These are phyloP conservation scores for Zasmidium citrigriseum DNA, from an alignment of 2,329 filamentous ascomycete species.

Conservation along the genomic window DNA sequence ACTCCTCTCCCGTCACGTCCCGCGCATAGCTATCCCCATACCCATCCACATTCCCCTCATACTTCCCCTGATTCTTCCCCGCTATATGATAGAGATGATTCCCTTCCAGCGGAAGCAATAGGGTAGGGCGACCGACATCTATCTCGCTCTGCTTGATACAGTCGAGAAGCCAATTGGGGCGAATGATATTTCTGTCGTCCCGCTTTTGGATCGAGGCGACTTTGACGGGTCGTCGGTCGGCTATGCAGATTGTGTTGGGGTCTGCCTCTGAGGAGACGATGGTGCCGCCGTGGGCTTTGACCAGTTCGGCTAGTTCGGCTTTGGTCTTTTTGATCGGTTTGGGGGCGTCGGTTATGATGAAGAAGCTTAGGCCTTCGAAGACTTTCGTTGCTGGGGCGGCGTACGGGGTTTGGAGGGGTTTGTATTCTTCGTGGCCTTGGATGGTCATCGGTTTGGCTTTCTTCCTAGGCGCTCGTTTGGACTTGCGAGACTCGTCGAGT, in stretches of 20 bases:
- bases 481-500: slow-evolving; percentile 67
- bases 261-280: slow-evolving; percentile 73
- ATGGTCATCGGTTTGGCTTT: slow-evolving; percentile 72
- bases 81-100: slow-evolving; percentile 72
- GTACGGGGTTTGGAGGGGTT: slow-evolving; percentile 56
- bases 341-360: slow-evolving; percentile 72
- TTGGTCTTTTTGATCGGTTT: slow-evolving; percentile 74
- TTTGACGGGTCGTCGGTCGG: slow-evolving; percentile 77
- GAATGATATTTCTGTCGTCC: slow-evolving; percentile 70
- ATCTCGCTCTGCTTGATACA: slow-evolving; percentile 65
- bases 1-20: slow-evolving; percentile 65
- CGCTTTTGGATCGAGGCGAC: slow-evolving; percentile 79
- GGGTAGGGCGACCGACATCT: slow-evolving; percentile 54
- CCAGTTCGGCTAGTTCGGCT: slow-evolving; percentile 72
- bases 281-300: slow-evolving; percentile 80
- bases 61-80: slow-evolving; percentile 55
- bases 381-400: slow-evolving; percentile 61
- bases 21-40: slow-evolving; percentile 83
- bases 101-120: slow-evolving; percentile 66
- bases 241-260: slow-evolving; percentile 69
- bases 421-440: slow-evolving; percentile 64
- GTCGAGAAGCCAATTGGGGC: slow-evolving; percentile 80
- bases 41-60: slow-evolving; percentile 67
- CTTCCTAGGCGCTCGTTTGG: slow-evolving; percentile 57
- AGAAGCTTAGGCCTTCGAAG: slow-evolving; percentile 78